Evolutionary conservation across 305 asterid genomes (phyloP), one percentile per base, ranked within the genome.

Genomic region (Caryopteris hybrid): DNA sequence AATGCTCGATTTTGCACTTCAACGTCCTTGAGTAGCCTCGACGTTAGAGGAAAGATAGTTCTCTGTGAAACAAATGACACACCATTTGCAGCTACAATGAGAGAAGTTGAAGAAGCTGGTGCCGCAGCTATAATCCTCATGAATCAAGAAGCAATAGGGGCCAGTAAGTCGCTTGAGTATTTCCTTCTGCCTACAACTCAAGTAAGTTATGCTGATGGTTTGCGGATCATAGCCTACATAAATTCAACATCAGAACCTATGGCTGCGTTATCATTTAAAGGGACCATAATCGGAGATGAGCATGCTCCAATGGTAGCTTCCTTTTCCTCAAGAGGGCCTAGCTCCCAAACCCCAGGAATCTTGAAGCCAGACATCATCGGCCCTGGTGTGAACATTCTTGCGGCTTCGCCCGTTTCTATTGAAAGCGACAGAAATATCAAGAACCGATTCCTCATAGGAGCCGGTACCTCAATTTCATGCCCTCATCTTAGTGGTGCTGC

Each of bases 391-490:
- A 84, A 79, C 61, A 80, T 86, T 22, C 80, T 86, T 4, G 87
- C 83, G 0, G 87, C 88, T 0, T 80, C 74, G 79, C 74, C 64
- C 0, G 4, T 29, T 1, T 76, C 89, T 0, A 56, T 78, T 0
- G 86, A 80, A 8, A 50, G 64, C 27, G 51, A 46, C 31, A 66
- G 16, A 0, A 71, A 71, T 17, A 45, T 79, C 4, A 75, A 71
- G 10, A 39, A 73, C 0, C 54, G 41, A 23, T 84, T 80, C 52
- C 39, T 58, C 21, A 1, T 81, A 7, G 9, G 55, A 2, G 79
- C 87, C 0, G 85, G 88, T 0, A 86, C 93, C 2, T 84, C 90
- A 2, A 80, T 84, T 83, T 31, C 93, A 1, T 86, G 88, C 68
- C 90, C 90, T 22, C 90, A 84, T 50, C 84, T 86, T 0, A 79